Evolutionary conservation across 345 rosid species (phyloP).

Genomic region (Melaleuca quinquenervia): DNA sequence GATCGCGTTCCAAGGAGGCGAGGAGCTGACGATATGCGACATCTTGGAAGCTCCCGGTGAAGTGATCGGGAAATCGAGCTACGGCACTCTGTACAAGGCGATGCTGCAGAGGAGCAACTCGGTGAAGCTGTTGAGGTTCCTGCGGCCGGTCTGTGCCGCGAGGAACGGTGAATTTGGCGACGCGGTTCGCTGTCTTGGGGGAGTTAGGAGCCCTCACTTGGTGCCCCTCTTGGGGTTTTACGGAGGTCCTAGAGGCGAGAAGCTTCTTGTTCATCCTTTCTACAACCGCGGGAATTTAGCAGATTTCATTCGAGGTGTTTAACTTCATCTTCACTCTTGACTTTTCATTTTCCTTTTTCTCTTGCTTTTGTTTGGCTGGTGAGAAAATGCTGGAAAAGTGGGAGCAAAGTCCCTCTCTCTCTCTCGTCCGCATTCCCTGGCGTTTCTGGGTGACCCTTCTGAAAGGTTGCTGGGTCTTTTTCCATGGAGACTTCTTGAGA

Average conservation of each 20-base stretch:
- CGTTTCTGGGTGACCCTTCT: neutral
- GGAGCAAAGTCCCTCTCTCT: neutral
- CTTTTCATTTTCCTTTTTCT: neutral
- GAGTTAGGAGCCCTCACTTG: slow-evolving; percentile 60
- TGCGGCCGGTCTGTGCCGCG: slow-evolving; percentile 62
- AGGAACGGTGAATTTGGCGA: slow-evolving; percentile 36
- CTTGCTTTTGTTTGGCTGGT: neutral
- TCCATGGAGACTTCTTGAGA: neutral
- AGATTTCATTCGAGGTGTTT: slow-evolving; percentile 61
- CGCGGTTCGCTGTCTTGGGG: slow-evolving; percentile 44
- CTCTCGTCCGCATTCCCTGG: neutral
- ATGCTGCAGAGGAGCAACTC: slow-evolving; percentile 40
- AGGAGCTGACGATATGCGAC: slow-evolving; percentile 62
- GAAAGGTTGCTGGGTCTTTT: neutral
- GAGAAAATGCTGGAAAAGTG: neutral
- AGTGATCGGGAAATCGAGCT: slow-evolving; percentile 82
- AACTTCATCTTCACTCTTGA: neutral
- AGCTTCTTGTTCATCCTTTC: slow-evolving; percentile 84
- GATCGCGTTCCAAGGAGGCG: slow-evolving; percentile 51
- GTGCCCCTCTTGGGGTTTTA: slow-evolving; percentile 88
- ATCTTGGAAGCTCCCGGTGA: slow-evolving; percentile 95
- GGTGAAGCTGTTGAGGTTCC: slow-evolving; percentile 61
- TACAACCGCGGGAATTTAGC: slow-evolving; percentile 54
- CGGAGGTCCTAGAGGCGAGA: slow-evolving; percentile 79
- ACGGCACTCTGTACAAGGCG: slow-evolving; percentile 83